Conservation (phyloP, 2,329 filamentous ascomycete species). For the Aspergillus persii region DNA sequence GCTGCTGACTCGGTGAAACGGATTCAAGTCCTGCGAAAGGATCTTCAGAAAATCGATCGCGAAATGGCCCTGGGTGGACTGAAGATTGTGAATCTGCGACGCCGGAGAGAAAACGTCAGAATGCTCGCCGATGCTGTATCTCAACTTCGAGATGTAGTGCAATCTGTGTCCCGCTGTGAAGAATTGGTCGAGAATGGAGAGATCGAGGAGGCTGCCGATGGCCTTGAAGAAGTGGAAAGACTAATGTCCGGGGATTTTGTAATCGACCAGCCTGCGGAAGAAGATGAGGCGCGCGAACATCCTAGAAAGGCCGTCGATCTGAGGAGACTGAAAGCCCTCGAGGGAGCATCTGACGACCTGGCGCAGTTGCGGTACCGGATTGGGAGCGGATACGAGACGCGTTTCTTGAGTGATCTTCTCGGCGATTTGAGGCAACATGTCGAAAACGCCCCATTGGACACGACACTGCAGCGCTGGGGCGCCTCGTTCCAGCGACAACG, state of each 20-base stretch:
- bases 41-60: constrained; percentile 76
- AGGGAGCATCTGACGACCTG: constrained; percentile 76
- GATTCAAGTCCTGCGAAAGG: constrained; percentile 76
- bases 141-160: constrained; percentile 77
- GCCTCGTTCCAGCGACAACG: constrained; percentile 70
- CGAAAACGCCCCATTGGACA: constrained; percentile 65
- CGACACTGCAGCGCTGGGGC: constrained; percentile 83
- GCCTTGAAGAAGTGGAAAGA: constrained; percentile 73
- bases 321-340: constrained; percentile 71
- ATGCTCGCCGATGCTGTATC: constrained; percentile 78
- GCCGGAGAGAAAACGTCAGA: constrained; percentile 77
- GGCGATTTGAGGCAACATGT: constrained; percentile 79
- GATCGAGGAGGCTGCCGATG: constrained; percentile 74
- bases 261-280: constrained; percentile 27
- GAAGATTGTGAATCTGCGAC: constrained; percentile 78
- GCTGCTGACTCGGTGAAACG: constrained; percentile 85
- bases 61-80: constrained; percentile 84
- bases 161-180: constrained; percentile 74
- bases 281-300: constrained; percentile 27
- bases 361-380: constrained; percentile 73
- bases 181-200: constrained; percentile 78
- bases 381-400: constrained; percentile 79
- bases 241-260: constrained; percentile 72
- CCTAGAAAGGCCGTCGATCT: constrained; percentile 62
- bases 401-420: constrained; percentile 75